Base-by-base conservation (phyloP, 2,329 filamentous ascomycete species). In the Hymenoscyphus repandus region DNA sequence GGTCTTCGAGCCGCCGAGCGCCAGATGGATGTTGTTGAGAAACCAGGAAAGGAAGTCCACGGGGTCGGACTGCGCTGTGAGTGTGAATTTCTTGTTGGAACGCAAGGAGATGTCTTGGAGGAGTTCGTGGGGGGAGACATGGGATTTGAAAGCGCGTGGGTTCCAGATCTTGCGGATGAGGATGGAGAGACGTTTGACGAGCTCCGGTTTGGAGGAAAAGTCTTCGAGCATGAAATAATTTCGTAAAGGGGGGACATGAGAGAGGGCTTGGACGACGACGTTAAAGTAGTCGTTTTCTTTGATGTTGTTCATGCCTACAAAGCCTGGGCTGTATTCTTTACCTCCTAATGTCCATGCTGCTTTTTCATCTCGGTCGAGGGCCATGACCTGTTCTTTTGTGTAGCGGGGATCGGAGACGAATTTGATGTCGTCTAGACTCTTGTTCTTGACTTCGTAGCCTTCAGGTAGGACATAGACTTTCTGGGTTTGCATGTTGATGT, bases 271-370 rank as follows among this genome's bases (percentile, higher is more conserved):
- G 44, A 95, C 86, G 2, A 96, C 81, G 22, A 96, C 92, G 66
- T 99, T 99, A 65, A 97, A 79, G 72, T 99, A 99, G 74, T 99
- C 93, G 72, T 99, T 99, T 52, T 93, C 90, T 70, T 99, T 99
- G 77, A 99, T 96, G 72, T 99, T 99, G 77, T 99, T 99, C 88
- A 99, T 95, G 59, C 93, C 93, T 54, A 99, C 90, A 67, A 91
- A 99, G 5, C 93, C 92, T 17, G 93, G 93, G 58, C 85, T 85
- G 71, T 99, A 99, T 66, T 87, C 83, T 69, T 86, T 88, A 56
- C 90, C 90, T 45, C 77, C 76, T 38, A 97, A 77, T 63, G 95
- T 92, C 79, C 85, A 90, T 40, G 82, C 80, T 15, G 74, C 76
- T 64, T 77, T 76, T 47, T 74, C 73, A 58, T 76, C 70, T 47